phyloP scores from a whole-genome alignment of 495 filamentous ascomycete species.

The Aspergillus panamensis region DNA sequence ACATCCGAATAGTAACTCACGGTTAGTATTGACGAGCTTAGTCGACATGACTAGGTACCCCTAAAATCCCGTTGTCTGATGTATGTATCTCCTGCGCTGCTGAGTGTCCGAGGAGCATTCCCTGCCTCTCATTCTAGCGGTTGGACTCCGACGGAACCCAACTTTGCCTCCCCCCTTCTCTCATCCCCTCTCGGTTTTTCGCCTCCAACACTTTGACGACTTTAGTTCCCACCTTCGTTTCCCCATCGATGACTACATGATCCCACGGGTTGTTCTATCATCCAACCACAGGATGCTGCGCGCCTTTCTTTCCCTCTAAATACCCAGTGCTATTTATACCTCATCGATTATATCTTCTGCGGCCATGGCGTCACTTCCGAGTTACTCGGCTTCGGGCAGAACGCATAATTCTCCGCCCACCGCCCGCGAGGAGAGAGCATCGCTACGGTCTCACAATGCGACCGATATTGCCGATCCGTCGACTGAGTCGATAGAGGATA shows the following conservation, averaged over 20 bases:
- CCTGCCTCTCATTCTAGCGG: not conserved
- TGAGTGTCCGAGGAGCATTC: not conserved
- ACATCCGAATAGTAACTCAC: slow-evolving; percentile 7
- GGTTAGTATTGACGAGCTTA: not conserved
- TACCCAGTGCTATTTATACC: not conserved
- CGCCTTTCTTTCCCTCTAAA: slow-evolving; percentile 4
- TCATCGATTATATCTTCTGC: not conserved
- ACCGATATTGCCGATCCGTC: slow-evolving; percentile 7
- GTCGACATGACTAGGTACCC: too few species aligned
- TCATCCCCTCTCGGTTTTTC: slow-evolving; percentile 3
- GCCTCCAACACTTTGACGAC: not conserved
- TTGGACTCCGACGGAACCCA: slow-evolving; percentile 2
- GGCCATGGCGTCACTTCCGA: slow-evolving; percentile 41
- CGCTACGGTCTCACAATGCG: slow-evolving; percentile 10
- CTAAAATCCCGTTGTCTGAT: too few species aligned
- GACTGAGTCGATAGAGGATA: slow-evolving; percentile 30
- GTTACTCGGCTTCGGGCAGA: slow-evolving; percentile 32
- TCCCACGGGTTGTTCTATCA: not conserved
- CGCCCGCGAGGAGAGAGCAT: slow-evolving; percentile 18
- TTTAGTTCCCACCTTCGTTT: not conserved
- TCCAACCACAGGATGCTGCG: slow-evolving; percentile 17
- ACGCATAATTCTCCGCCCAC: slow-evolving; percentile 29
- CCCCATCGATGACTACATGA: not conserved
- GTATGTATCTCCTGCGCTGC: not conserved
- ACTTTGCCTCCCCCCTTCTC: not conserved